Percentiles rank a stretch among this genome's conserved stretches.
Conservation (phyloP, 106 monocot genomes). For the Acorus calamus region DNA sequence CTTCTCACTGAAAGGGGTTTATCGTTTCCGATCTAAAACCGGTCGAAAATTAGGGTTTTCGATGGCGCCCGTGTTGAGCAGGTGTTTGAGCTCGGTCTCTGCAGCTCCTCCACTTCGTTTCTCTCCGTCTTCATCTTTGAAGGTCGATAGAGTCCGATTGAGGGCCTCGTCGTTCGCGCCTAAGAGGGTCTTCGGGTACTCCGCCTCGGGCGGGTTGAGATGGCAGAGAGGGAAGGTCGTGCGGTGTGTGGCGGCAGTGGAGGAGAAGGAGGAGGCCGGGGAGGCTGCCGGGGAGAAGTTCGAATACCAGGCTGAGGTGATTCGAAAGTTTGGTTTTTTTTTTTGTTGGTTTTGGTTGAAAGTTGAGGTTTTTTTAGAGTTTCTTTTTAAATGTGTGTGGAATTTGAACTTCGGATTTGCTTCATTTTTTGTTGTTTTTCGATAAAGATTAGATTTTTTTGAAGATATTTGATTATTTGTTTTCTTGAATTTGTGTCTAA, state of each 20-base stretch:
- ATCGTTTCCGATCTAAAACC: too few species aligned
- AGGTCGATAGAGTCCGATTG: slow-evolving; percentile 4
- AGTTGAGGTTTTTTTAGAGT: not conserved
- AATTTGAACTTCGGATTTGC: too few species aligned
- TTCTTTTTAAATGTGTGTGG: too few species aligned
- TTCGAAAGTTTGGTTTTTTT: not conserved
- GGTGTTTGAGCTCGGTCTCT: slow-evolving; percentile 8
- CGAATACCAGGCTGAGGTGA: slow-evolving; percentile 96
- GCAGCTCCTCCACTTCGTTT: slow-evolving; percentile 6
- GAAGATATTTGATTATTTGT: too few species aligned
- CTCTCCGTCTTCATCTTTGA: slow-evolving; percentile 8
- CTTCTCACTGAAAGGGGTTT: too few species aligned
- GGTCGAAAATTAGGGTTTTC: not conserved
- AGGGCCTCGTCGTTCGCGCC: slow-evolving; percentile 19
- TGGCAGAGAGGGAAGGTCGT: slow-evolving; percentile 29
- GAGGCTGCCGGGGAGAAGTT: slow-evolving; percentile 66
- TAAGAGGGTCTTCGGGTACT: slow-evolving; percentile 5
- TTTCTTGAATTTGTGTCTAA: too few species aligned
- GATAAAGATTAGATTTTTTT: too few species aligned
- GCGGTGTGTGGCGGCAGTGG: slow-evolving; percentile 71
- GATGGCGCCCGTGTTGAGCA: slow-evolving; percentile 30
- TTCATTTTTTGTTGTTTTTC: too few species aligned
- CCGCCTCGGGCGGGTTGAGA: slow-evolving; percentile 21
- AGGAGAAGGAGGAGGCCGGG: slow-evolving; percentile 58
- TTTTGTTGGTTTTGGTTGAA: not conserved